Evolutionary conservation across 2,329 filamentous ascomycete species (phyloP), one percentile per base, ranked within the genome.

Genomic region (Fusarium foetens): DNA sequence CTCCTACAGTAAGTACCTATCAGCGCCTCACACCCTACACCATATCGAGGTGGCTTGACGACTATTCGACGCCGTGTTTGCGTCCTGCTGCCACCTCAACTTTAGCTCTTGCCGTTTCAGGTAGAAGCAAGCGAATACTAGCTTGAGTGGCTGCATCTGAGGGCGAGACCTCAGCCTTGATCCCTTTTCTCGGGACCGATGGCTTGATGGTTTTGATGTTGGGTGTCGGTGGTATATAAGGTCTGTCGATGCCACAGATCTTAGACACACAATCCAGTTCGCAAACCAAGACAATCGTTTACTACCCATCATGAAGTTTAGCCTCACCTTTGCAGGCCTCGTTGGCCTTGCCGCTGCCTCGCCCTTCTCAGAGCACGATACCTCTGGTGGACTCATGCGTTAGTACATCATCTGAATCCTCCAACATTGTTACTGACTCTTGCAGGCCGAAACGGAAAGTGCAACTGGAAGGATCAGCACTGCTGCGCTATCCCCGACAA

Each of bases 381-480:
- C 41, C 6, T 33, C 57, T 29, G 33, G 42, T 42, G 43, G 53
- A 3, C 41, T 74, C 13, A 31, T 58, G 45, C 41, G 71, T 71
- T 4, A 68, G 70, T 66, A 8, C 23, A 27, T n/a, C 13, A 14
- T 8, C 5, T 13, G 7, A 12, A 11, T 2, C n/a, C 4, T 5
- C 6, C 8, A n/a, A 16, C 8, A 2, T 11, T 12, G 7, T n/a
- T 12, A 11, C 68, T 76, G 23, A 72, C n/a, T 2, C 7, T 0
- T 7, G 4, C 10, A 75, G 72, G 46, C 5, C 72, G 74, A 17
- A 46, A 12, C 1, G 41, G 25, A 19, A 73, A 49, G 19, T 76
- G 74, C 11, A 54, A 70, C 12, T 75, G 55, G 52, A 71, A 73
- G 36, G 60, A 73, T 14, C 62, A 68, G 38, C 33, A 52, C 31